phyloP scores from a whole-genome alignment of 805 yeast genomes.

The Candida maris region DNA sequence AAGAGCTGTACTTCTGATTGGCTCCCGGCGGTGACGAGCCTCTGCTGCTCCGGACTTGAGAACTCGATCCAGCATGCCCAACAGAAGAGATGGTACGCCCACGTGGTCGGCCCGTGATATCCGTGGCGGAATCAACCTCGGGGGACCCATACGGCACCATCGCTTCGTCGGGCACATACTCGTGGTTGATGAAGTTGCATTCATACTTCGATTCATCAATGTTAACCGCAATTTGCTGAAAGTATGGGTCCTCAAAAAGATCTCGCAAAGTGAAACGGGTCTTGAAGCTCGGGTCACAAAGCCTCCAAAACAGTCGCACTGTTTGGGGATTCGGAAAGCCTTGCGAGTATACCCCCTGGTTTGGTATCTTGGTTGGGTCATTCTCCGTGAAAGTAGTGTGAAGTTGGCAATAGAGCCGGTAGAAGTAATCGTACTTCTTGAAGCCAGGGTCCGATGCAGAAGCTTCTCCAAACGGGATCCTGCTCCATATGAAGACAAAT shows the following conservation, averaged over 20 bases:
- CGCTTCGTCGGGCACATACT: conserved; percentile 2
- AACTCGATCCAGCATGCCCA: background rate
- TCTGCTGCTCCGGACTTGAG: background rate
- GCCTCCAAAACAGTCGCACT: conserved; percentile 50
- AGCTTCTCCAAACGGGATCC: conserved; percentile 59
- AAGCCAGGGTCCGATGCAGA: conserved; percentile 43
- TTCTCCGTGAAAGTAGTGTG: conserved; percentile 43
- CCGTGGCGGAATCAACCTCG: background rate
- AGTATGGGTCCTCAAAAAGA: conserved; percentile 63
- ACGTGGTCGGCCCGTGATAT: background rate
- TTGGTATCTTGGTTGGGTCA: conserved; percentile 53
- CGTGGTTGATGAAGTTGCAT: conserved; percentile 23
- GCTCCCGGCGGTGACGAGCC: background rate
- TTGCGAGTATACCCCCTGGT: conserved; percentile 34
- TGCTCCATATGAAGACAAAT: conserved; percentile 54
- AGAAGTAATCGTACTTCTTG: conserved; percentile 48
- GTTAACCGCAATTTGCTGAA: conserved; percentile 56
- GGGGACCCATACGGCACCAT: conserved; percentile 2
- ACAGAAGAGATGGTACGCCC: background rate
- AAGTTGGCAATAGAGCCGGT: conserved; percentile 36
- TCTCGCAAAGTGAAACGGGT: conserved; percentile 53
- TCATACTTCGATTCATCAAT: conserved; percentile 39
- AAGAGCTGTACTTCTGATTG: conserved; percentile 1
- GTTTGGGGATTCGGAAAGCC: conserved; percentile 18
- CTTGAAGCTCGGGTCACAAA: conserved; percentile 58